Percentiles rank a stretch among this genome's conserved stretches.
Evolutionary conservation across 2,329 filamentous ascomycete species (phyloP).

Genomic region (Aspergillus jensenii): DNA sequence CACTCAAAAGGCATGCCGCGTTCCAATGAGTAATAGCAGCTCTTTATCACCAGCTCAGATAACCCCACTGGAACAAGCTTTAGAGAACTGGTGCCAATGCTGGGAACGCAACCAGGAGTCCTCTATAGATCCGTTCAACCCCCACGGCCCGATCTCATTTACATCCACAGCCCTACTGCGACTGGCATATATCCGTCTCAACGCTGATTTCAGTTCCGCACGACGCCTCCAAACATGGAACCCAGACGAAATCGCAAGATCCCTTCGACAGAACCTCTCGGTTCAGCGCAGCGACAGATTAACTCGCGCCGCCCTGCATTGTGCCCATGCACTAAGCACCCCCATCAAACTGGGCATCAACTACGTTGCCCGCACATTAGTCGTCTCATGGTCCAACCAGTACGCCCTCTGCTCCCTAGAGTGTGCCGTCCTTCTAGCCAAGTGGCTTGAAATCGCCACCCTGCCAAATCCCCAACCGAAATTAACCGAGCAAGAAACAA

Average conservation of each 20-base stretch:
- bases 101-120: constrained; percentile 38
- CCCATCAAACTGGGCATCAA: constrained; percentile 57
- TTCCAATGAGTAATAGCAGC: constrained; percentile 22
- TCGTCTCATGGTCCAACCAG: constrained; percentile 59
- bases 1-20: constrained; percentile 32
- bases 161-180: constrained; percentile 34
- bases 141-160: constrained; percentile 34
- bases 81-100: constrained; percentile 37
- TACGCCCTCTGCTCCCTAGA: constrained; percentile 57
- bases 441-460: constrained; percentile 40
- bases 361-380: constrained; percentile 55
- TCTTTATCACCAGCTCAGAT: constrained; percentile 26
- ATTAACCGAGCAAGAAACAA: constrained; percentile 33
- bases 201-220: constrained; percentile 34
- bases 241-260: constrained; percentile 30
- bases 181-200: constrained; percentile 35
- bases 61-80: constrained; percentile 29
- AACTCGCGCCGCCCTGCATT: constrained; percentile 52
- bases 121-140: constrained; percentile 34
- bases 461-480: constrained; percentile 23
- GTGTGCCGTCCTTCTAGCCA: constrained; percentile 55
- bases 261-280: constrained; percentile 29
- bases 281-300: constrained; percentile 49
- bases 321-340: constrained; percentile 56
- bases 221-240: constrained; percentile 34